Percentiles rank a stretch among this genome's conserved stretches.
Evolutionary conservation across 257 asterid genomes (phyloP).

Genomic region (Rauvolfia tetraphylla): DNA sequence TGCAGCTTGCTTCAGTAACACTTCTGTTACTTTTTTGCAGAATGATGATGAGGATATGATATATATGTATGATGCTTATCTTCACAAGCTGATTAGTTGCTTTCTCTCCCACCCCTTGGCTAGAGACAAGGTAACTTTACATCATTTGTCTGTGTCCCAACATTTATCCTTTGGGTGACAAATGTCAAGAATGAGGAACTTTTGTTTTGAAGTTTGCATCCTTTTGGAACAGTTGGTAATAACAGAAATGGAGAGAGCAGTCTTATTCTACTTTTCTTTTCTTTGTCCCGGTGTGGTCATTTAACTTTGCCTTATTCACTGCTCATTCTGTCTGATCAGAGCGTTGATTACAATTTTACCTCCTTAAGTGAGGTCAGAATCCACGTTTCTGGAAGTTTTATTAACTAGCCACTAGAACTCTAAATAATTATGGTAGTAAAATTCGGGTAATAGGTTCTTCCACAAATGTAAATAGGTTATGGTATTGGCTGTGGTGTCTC

Average conservation of each 20-base stretch:
- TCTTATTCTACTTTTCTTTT: background rate
- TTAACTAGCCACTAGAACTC: background rate
- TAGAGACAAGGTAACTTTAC: slow-evolving; percentile 78
- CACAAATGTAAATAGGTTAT: background rate
- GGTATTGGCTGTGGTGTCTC: background rate
- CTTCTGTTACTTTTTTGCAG: slow-evolving; percentile 40
- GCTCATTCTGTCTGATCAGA: background rate
- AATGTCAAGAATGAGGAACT: background rate
- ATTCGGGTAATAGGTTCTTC: background rate
- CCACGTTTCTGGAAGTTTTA: background rate
- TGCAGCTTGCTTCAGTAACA: slow-evolving; percentile 9
- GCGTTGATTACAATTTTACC: background rate
- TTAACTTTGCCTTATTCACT: slow-evolving; percentile 1
- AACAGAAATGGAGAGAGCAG: background rate
- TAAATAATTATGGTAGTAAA: background rate
- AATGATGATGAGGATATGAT: slow-evolving; percentile 88
- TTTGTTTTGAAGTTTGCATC: background rate
- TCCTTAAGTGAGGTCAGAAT: background rate
- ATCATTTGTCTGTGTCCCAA: slow-evolving; percentile 12
- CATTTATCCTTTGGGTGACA: background rate
- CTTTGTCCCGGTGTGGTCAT: background rate
- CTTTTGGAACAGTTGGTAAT: background rate
- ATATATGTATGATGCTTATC: slow-evolving; percentile 86
- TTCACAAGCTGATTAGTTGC: slow-evolving; percentile 82
- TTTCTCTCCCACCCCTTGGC: slow-evolving; percentile 87